Percentiles rank a stretch among this genome's conserved stretches.
Evolutionary conservation across 2,329 filamentous ascomycete species (phyloP).

Genomic region (Daldinia eschscholtzii): DNA sequence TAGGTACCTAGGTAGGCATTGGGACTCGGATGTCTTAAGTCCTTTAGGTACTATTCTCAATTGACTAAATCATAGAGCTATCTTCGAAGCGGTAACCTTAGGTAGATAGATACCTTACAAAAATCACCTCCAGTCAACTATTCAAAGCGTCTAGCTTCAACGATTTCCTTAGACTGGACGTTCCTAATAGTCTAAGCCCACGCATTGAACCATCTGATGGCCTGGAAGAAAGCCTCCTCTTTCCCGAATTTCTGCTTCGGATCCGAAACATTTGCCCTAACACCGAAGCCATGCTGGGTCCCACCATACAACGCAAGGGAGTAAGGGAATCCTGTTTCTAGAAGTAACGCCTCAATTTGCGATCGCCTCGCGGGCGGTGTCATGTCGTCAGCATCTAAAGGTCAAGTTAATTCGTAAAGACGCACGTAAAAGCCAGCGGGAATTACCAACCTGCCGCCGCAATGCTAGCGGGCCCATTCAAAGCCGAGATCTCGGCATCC

Average conservation of each 20-base stretch:
- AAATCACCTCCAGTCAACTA: background rate
- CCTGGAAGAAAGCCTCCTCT: conserved; percentile 82
- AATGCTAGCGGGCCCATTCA: conserved; percentile 70
- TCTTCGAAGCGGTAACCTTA: too few relatives aligned
- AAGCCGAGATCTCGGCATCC: conserved; percentile 68
- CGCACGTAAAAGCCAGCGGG: background rate
- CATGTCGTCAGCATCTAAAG: conserved; percentile 67
- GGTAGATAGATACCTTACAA: too few relatives aligned
- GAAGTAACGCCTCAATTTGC: conserved; percentile 70
- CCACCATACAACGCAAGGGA: conserved; percentile 78
- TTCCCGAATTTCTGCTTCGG: conserved; percentile 74
- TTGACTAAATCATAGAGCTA: too few relatives aligned
- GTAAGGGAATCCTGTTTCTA: conserved; percentile 67
- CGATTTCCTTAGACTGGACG: background rate
- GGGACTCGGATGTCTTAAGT: too few relatives aligned
- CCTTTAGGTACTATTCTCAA: too few relatives aligned
- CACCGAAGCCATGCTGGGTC: conserved; percentile 79
- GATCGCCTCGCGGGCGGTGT: conserved; percentile 69
- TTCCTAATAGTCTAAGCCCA: conserved; percentile 47
- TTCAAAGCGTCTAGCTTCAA: background rate
- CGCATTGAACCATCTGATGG: conserved; percentile 79
- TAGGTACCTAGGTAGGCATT: too few relatives aligned
- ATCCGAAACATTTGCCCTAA: conserved; percentile 70
- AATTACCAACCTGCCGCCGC: conserved; percentile 68
- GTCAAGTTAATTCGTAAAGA: conserved; percentile 13